Percentiles rank a stretch among this genome's conserved stretches.
phyloP scores from a whole-genome alignment of 192 early-diverging fungal genomes.

The Coemansia sp. region DNA sequence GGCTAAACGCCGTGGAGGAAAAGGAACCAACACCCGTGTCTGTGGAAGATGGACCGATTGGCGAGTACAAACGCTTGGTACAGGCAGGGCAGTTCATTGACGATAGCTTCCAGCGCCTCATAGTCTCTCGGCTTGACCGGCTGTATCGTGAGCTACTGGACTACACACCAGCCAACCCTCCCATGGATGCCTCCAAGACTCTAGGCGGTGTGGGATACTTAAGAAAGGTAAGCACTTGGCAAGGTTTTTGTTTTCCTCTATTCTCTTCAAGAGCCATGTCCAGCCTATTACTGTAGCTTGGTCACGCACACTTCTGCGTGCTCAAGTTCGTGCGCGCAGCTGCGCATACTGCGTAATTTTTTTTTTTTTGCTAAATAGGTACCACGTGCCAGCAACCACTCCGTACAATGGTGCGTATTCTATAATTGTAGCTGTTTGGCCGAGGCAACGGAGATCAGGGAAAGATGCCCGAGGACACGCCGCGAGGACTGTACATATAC shows the following conservation, averaged over 20 bases:
- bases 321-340: not conserved
- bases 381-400: slow-evolving; percentile 1
- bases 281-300: not conserved
- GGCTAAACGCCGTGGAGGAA: not conserved
- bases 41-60: slow-evolving; percentile 21
- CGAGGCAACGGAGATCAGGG: not conserved
- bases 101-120: slow-evolving; percentile 69
- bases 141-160: slow-evolving; percentile 63
- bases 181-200: not conserved
- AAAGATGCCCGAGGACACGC: slow-evolving; percentile 7
- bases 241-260: not conserved
- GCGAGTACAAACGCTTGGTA: slow-evolving; percentile 53
- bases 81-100: slow-evolving; percentile 57
- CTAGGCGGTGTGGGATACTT: slow-evolving; percentile 19
- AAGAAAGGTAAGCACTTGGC: slow-evolving; percentile 33
- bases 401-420: slow-evolving; percentile 5
- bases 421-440: slow-evolving; percentile 28
- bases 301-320: not conserved
- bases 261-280: not conserved
- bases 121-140: slow-evolving; percentile 65
- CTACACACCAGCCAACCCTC: slow-evolving; percentile 57
- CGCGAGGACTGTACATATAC: slow-evolving; percentile 52
- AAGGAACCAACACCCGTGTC: not conserved
- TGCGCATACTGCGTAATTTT: not conserved
- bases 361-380: not conserved